Conservation (phyloP, 2,329 filamentous ascomycete species). For the Aspergillus chevalieri region DNA sequence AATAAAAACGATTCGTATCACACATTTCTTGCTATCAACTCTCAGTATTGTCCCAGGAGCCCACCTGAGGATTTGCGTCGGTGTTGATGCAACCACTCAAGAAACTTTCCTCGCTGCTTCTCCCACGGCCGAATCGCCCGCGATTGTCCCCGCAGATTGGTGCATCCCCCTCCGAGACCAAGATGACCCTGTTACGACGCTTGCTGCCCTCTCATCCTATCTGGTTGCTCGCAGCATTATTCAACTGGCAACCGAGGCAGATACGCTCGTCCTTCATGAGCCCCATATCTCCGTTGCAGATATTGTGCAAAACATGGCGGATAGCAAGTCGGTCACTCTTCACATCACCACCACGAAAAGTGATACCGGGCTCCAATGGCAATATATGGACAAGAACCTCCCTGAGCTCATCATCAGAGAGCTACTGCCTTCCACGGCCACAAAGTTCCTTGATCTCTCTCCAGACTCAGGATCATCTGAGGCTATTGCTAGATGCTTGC, state of each 20-base stretch:
- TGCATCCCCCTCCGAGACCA: not conserved
- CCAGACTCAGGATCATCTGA: not conserved
- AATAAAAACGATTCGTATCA: not conserved
- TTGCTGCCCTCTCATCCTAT: not conserved
- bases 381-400: not conserved
- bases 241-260: not conserved
- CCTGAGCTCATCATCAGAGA: not conserved
- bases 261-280: not conserved
- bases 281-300: not conserved
- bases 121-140: not conserved
- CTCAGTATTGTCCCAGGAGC: not conserved
- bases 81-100: not conserved
- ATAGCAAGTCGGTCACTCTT: not conserved
- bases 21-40: not conserved
- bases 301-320: not conserved
- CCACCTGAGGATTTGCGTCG: not conserved
- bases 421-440: not conserved
- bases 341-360: not conserved
- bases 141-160: not conserved
- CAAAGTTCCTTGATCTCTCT: not conserved
- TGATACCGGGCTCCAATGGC: not conserved
- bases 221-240: not conserved
- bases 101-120: not conserved
- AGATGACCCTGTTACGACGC: not conserved
- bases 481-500: not conserved